Conservation (phyloP, 2,329 filamentous ascomycete genomes). For the Pyrenochaeta sp. region DNA sequence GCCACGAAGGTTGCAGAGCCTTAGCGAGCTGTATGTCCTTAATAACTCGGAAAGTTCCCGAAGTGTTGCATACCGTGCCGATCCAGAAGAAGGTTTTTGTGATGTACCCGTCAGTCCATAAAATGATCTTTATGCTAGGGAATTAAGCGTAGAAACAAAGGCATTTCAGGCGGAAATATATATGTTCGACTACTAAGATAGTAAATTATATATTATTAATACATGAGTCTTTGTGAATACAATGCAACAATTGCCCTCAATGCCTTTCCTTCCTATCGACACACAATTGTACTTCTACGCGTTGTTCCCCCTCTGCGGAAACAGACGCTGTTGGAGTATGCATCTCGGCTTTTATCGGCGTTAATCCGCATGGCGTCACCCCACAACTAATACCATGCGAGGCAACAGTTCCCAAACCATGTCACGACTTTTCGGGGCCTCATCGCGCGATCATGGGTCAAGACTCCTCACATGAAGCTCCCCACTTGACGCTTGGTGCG, state of each 20-base stretch:
- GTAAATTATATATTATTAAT: neutral
- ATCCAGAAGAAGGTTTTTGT: neutral
- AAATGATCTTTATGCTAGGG: neutral
- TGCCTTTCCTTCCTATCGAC: too few relatives aligned
- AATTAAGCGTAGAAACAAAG: neutral
- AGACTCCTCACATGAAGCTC: slow-evolving; percentile 39
- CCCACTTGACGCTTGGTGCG: slow-evolving; percentile 40
- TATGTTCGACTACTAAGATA: neutral
- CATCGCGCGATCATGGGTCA: slow-evolving; percentile 40
- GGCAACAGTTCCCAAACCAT: slow-evolving; percentile 5
- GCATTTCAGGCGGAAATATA: neutral
- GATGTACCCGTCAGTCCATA: neutral
- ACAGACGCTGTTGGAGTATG: neutral
- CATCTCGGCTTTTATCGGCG: slow-evolving; percentile 7
- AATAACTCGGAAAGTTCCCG: neutral
- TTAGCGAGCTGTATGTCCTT: neutral
- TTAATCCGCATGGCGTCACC: slow-evolving; percentile 18
- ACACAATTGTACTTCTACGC: too few relatives aligned
- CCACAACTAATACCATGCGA: neutral
- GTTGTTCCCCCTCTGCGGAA: too few relatives aligned
- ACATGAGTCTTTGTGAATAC: neutral
- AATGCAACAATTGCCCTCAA: neutral
- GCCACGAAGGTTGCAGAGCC: neutral
- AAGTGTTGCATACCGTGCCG: neutral
- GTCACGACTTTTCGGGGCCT: slow-evolving; percentile 5